Percentiles rank a stretch among this genome's conserved stretches.
phyloP scores from a whole-genome alignment of 176 grass and related monocot species.

The Zoysia japonica region DNA sequence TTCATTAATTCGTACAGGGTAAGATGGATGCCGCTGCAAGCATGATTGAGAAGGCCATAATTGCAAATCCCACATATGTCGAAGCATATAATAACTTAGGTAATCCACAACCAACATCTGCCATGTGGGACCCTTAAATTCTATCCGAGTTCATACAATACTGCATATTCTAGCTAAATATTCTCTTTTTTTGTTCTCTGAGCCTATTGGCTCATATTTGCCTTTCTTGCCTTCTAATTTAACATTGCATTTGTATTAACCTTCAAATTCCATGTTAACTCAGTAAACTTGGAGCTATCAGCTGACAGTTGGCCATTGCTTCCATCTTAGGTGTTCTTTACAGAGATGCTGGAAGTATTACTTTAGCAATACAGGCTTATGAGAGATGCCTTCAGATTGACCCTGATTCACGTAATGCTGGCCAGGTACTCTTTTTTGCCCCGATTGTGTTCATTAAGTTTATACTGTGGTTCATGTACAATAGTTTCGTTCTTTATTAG shows the following conservation, averaged over 20 bases:
- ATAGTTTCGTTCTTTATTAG: conserved; percentile 21
- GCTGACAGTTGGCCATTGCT: conserved; percentile 35
- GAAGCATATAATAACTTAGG: conserved; percentile 99
- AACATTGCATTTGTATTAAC: background rate
- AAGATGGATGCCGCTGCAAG: conserved; percentile 96
- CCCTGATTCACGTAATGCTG: conserved; percentile 97
- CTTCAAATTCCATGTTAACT: background rate
- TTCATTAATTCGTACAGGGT: conserved; percentile 56
- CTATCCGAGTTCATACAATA: background rate
- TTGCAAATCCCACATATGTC: conserved; percentile 80
- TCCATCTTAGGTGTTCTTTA: conserved; percentile 85
- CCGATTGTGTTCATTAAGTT: conserved; percentile 7
- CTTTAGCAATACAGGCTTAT: conserved; percentile 84
- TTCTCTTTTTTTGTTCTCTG: background rate
- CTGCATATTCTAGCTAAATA: conserved; percentile 4
- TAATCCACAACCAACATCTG: conserved; percentile 34
- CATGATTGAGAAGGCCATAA: conserved; percentile 97
- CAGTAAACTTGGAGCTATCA: background rate
- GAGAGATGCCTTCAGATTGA: conserved; percentile 97
- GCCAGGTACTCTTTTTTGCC: conserved; percentile 65
- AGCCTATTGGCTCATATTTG: background rate
- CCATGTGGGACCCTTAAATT: conserved; percentile 6
- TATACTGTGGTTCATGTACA: conserved; percentile 7
- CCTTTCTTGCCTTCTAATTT: background rate
- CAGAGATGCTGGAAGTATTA: conserved; percentile 96